Base-by-base conservation (phyloP, 495 filamentous ascomycete species). In the Podospora appendiculata region DNA sequence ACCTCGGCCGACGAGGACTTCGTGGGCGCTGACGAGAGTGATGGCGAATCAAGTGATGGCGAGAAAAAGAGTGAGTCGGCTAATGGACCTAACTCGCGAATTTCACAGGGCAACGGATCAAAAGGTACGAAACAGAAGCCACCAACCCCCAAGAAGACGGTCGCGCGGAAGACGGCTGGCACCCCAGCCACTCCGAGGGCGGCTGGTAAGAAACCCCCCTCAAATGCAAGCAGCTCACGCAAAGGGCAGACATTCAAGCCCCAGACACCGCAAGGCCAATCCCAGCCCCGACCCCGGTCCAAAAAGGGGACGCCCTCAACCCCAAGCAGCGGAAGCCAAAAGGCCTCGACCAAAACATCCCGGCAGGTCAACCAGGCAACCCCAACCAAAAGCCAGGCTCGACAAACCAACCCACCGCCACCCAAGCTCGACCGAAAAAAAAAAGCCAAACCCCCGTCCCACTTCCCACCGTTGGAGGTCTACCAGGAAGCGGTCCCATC, bases 1-100 rank as follows among this genome's bases (percentile, higher is more conserved):
- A 63, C 57, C 38, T 38, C 59, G 41, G 62, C 47, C 38, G 63
- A 65, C 43, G 67, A 57, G 52, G 47, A 65, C 49, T 70, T 64
- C 43, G 58, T 66, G 39, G 65, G 64, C 47, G 66, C 25, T 25
- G 25, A 52, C 8, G 57, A 58, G 19, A 64, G 60, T n/a, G 63
- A 59, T 6, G 49, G 49, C 34, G 60, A 62, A 45, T 52, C 58
- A 32, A 63, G 47, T 42, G 61, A 56, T 18, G 56, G 53, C 46
- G 65, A 56, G 57, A 50, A 50, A 1, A 36, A 49, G 39, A 55
- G 58, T 58, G 52, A 57, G 61, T 58, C 19, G 33, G 41, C 42
- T 32, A 49, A 47, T 18, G 50, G 42, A 36, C 32, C 44, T 52
- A 48, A 52, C 43, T 54, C 39, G 25, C 34, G 38, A 19, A 50